Conservation (phyloP, 1,139 yeast genomes). For the Taiozyma sp. region DNA sequence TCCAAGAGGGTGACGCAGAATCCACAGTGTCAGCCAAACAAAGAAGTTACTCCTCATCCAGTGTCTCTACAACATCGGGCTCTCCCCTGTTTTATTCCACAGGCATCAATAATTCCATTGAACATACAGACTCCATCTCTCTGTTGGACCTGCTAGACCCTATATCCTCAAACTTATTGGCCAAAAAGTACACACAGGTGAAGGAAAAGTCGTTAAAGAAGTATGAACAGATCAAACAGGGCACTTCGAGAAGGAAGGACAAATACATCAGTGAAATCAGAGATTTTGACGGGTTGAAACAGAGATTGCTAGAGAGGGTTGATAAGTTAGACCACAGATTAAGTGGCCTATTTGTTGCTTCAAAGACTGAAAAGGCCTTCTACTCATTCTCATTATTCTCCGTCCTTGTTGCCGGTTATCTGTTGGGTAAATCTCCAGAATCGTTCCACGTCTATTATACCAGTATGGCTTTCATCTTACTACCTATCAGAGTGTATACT, state of each 20-base stretch:
- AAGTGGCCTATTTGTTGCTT: conserved; percentile 45
- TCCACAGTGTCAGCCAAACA: not conserved
- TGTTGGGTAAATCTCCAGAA: conserved; percentile 76
- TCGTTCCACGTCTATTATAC: conserved; percentile 78
- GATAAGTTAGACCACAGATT: conserved; percentile 56
- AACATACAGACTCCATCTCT: conserved; percentile 27
- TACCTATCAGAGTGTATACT: conserved; percentile 84
- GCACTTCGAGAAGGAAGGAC: conserved; percentile 18
- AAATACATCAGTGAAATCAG: conserved; percentile 14
- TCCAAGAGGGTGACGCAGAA: not conserved
- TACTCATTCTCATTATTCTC: conserved; percentile 70
- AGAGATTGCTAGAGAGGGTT: conserved; percentile 33
- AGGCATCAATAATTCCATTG: conserved; percentile 11
- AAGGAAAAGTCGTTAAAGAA: conserved; percentile 22
- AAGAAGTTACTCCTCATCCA: conserved; percentile 11
- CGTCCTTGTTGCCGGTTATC: conserved; percentile 67
- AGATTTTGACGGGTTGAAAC: conserved; percentile 25
- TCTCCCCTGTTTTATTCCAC: conserved; percentile 21
- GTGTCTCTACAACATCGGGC: conserved; percentile 12
- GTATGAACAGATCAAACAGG: conserved; percentile 18
- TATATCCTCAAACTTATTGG: conserved; percentile 23
- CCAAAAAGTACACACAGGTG: conserved; percentile 29
- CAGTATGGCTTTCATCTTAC: conserved; percentile 49
- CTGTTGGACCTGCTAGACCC: conserved; percentile 36
- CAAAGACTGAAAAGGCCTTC: conserved; percentile 76